phyloP scores from a whole-genome alignment of 2,329 filamentous ascomycete genomes.

The Atkinsonella texensis region DNA sequence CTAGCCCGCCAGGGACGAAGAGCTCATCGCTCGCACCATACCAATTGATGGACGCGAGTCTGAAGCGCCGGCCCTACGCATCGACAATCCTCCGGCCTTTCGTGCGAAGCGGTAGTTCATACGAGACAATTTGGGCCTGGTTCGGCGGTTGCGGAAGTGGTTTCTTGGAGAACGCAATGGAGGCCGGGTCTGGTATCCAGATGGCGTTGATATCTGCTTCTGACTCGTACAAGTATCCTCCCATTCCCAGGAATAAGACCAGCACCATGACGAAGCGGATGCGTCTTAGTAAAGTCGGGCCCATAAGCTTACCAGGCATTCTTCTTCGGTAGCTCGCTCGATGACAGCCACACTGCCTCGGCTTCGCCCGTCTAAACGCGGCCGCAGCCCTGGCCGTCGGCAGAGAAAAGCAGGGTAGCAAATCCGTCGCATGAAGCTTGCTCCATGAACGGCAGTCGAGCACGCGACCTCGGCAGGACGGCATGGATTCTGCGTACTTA shows the following conservation, averaged over 20 bases:
- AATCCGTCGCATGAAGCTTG: background rate
- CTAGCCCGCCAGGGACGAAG: conserved; percentile 51
- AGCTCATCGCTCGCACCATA: conserved; percentile 58
- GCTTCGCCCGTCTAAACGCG: background rate
- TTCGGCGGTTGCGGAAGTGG: conserved; percentile 33
- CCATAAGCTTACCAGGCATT: background rate
- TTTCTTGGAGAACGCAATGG: conserved; percentile 34
- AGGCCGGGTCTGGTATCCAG: conserved; percentile 38
- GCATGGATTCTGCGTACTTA: background rate
- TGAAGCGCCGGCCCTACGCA: conserved; percentile 41
- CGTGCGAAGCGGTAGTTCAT: conserved; percentile 46
- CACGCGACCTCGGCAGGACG: background rate
- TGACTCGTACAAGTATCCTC: conserved; percentile 21
- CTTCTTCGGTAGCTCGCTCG: too few relatives aligned
- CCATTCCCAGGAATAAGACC: conserved; percentile 26
- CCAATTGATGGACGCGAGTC: conserved; percentile 56
- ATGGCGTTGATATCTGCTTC: conserved; percentile 31
- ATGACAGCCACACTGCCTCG: background rate
- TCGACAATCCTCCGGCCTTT: conserved; percentile 50
- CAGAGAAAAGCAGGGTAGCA: conserved; percentile 5
- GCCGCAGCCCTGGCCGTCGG: conserved; percentile 1
- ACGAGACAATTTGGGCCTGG: conserved; percentile 31
- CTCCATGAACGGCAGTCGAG: conserved; percentile 1
- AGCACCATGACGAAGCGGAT: conserved; percentile 11
- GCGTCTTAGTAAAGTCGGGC: background rate